Percentiles rank a stretch among this genome's conserved stretches.
phyloP scores from a whole-genome alignment of 2,329 filamentous ascomycete genomes.

The Plectosphaerella sp. region DNA sequence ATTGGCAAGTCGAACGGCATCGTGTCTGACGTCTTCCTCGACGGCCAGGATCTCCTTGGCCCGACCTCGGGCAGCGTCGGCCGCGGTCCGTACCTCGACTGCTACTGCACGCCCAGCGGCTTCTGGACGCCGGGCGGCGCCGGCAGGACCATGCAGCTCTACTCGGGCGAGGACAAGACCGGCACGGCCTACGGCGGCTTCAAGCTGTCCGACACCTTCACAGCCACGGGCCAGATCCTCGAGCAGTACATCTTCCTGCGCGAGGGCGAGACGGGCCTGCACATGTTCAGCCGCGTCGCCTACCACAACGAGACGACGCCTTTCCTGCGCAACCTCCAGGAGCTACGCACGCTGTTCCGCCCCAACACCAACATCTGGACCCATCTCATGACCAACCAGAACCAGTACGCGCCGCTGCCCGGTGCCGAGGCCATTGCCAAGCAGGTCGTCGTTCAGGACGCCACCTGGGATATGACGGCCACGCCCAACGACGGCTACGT shows the following conservation, averaged over 20 bases:
- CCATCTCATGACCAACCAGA: constrained; percentile 48
- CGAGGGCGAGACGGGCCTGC: constrained; percentile 56
- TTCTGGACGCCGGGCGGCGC: constrained; percentile 51
- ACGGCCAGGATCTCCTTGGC: constrained; percentile 42
- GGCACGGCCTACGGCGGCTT: constrained; percentile 48
- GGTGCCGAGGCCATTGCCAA: constrained; percentile 32
- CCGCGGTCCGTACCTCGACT: constrained; percentile 52
- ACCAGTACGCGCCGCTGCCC: constrained; percentile 48
- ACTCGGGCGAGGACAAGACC: constrained; percentile 44
- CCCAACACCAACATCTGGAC: constrained; percentile 55
- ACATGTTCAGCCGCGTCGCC: constrained; percentile 50
- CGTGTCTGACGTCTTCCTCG: constrained; percentile 27
- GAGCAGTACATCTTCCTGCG: constrained; percentile 60
- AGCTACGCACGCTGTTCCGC: constrained; percentile 54
- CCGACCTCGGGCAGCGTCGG: constrained; percentile 36
- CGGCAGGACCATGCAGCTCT: constrained; percentile 42
- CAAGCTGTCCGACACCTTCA: constrained; percentile 52
- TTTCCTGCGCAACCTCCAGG: constrained; percentile 50
- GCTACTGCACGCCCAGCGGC: constrained; percentile 53
- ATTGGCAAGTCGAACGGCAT: constrained; percentile 31
- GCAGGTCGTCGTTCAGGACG: constrained; percentile 51
- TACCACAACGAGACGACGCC: constrained; percentile 52
- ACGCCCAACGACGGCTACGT: constrained; percentile 49
- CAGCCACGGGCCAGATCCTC: constrained; percentile 48
- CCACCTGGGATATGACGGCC: constrained; percentile 54